Percentiles rank a stretch among this genome's conserved stretches.
phyloP scores from a whole-genome alignment of 176 grass and related monocot genomes.

The Avena sativa region DNA sequence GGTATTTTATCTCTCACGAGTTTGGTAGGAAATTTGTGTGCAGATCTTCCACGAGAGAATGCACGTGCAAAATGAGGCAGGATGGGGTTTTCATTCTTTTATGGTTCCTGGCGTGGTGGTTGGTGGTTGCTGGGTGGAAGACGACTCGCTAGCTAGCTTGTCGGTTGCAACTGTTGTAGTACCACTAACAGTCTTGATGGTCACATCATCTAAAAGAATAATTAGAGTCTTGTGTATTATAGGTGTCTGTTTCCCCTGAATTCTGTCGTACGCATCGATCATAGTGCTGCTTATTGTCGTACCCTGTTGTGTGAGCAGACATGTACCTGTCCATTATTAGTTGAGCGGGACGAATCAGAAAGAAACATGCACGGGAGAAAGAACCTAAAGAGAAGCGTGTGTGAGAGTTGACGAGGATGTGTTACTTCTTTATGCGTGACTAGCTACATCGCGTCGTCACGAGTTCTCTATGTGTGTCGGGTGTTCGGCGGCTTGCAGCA shows the following conservation, averaged over 20 bases:
- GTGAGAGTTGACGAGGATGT: neutral
- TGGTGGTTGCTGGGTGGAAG: constrained; percentile 10
- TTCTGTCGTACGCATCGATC: neutral
- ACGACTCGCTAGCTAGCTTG: neutral
- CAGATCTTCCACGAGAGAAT: neutral
- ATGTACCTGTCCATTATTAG: neutral
- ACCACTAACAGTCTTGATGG: neutral
- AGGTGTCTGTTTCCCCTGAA: neutral
- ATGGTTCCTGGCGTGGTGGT: neutral
- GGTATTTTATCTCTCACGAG: neutral
- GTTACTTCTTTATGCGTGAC: neutral
- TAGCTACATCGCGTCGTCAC: no score
- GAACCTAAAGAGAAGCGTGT: neutral
- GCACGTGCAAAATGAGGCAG: neutral
- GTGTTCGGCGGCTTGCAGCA: no score
- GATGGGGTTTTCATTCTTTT: neutral
- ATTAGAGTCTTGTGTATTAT: neutral
- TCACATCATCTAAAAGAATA: neutral
- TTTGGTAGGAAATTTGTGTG: neutral
- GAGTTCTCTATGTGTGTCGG: no score
- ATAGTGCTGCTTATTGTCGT: neutral
- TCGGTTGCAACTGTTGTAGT: neutral
- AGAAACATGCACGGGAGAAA: neutral
- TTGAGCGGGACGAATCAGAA: neutral
- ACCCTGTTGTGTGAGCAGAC: neutral